Percentiles rank a stretch among this genome's conserved stretches.
Conservation (phyloP, 345 rosid genomes). For the thale cress (Arabidopsis thaliana) region TAIR10.1 NC_003075.7:2114501-2115000, state of each 20-base stretch:
- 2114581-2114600: conserved; percentile 71
- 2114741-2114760: conserved; percentile 76
- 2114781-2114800: conserved; percentile 92
- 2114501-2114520: conserved; percentile 75
- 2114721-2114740: conserved; percentile 67
- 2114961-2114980: conserved; percentile 92
- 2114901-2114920: not conserved
- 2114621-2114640: conserved; percentile 2
- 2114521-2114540: conserved; percentile 88
- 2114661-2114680: not conserved
- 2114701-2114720: conserved; percentile 50
- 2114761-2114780: conserved; percentile 84
- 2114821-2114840: conserved; percentile 95
- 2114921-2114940: not conserved
- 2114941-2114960: conserved; percentile 90
- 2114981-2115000: conserved; percentile 85
- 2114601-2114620: conserved; percentile 53
- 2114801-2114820: conserved; percentile 92
- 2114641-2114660: conserved; percentile 18
- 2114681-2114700: not conserved
- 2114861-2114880: conserved; percentile 62
- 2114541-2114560: conserved; percentile 84
- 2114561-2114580: conserved; percentile 76
- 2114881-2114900: not conserved
- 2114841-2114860: conserved; percentile 93